A percentile compares a stretch with the other conserved stretches of the same genome.
Evolutionary conservation across 140 eudicot genomes (phyloP).

Genomic region (Stevia rebaudiana): DNA sequence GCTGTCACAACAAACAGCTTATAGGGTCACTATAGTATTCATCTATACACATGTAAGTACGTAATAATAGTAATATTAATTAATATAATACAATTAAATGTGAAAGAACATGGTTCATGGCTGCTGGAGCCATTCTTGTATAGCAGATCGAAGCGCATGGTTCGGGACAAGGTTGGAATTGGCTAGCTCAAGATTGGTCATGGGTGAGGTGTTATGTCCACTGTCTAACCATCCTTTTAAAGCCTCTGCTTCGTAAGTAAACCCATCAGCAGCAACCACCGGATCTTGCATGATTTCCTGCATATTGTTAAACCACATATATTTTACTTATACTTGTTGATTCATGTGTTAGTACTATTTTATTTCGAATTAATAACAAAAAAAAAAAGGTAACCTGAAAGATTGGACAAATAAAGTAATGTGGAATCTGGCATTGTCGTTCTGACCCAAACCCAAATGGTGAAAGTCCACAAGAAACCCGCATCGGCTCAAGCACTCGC

Average conservation of each 20-base stretch:
- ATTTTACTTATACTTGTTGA: background rate
- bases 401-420: constrained; percentile 74
- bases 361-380: background rate
- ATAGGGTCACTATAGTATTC: background rate
- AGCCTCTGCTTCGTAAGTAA: constrained; percentile 83
- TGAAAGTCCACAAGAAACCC: constrained; percentile 58
- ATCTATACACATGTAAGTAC: background rate
- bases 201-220: constrained; percentile 82
- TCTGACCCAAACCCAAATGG: constrained; percentile 37
- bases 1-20: background rate
- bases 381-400: constrained; percentile 59
- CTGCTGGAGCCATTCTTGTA: constrained; percentile 84
- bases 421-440: constrained; percentile 48
- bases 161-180: constrained; percentile 54
- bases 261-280: constrained; percentile 86
- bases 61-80: no score
- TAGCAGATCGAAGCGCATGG: constrained; percentile 80
- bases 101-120: constrained; percentile 23
- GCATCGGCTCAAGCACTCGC: constrained; percentile 84
- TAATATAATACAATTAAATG: background rate
- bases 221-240: constrained; percentile 82
- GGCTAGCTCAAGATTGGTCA: constrained; percentile 67
- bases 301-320: background rate
- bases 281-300: constrained; percentile 95
- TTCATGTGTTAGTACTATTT: no score